Base-by-base conservation (phyloP, 371 early-diverging fungal genomes). In the Mortierella sp. region DNA sequence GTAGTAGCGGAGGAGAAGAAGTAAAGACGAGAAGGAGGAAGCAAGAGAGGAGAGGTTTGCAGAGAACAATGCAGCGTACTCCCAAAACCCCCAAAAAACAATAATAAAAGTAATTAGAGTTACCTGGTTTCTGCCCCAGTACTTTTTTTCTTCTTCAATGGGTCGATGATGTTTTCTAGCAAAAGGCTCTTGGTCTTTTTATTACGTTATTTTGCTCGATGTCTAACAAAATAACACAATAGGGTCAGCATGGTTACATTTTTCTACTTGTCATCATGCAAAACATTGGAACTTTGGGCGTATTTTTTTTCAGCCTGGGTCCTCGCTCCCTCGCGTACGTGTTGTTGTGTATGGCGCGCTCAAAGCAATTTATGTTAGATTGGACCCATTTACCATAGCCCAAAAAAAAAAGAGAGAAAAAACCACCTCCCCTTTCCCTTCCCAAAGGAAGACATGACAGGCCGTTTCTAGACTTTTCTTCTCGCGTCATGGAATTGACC, bases 261-360 rank as follows among this genome's bases (percentile, higher is more conserved):
- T 47, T 47, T 47, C 8, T 47, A 13, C 47, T 47, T 9, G 57
- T 63, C 63, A 63, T 63, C 6, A 63, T 63, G 63, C 63, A 63
- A 63, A 63, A 34, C 63, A 60, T 38, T 38, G 42, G 42, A 38
- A n/a, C 31, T 8, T 63, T 63, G 63, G 63, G 63, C 63, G 63
- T 57, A 26, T 63, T 63, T 34, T 58, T 11, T 63, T 63, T 63
- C 63, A 34, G 63, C 63, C 63, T 63, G 63, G 63, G 63, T 63
- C 63, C 63, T 34, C 34, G 7, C 14, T 34, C 55, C 55, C n/a
- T 55, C n/a, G n/a, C 34, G 34, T 63, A 13, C 21, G 16, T 63
- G 63, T 63, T 34, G 63, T 19, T 4, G 63, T 34, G 42, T 38
- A 38, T 38, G 1, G 3, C 42, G 42, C 42, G 31, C 60, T 28